Evolutionary conservation across 441 rosid genomes (phyloP), one percentile per base, ranked within the genome.

Genomic region (Gossypium gossypioides): DNA sequence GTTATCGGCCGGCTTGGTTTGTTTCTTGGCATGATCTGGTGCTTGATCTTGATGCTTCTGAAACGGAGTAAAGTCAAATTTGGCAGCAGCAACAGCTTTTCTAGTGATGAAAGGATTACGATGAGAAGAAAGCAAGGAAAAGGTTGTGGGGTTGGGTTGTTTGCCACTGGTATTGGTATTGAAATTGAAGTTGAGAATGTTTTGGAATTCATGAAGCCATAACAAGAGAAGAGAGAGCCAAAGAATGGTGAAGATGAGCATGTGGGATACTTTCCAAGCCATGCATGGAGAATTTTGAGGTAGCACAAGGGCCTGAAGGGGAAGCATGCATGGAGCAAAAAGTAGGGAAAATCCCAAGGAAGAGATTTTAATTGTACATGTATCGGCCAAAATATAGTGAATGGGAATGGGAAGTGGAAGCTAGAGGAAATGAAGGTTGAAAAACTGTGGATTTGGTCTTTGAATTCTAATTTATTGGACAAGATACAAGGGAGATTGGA

Each of bases 51-150:
- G 72, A 68, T 60, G 80, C 3, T 61, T 81, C 65, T 71, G 87
- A 70, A 89, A 90, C 6, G 90, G 86, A 9, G 84, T 57, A 87
- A 89, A 85, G 83, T 91, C 89, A 50, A 86, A 84, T 75, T 72
- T 80, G 60, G 81, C 78, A 4, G 85, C 79, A 42, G 13, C 57
- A 46, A 81, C 82, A 74, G 84, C 82, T 84, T 88, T 88, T 68
- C 93, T 81, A 56, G 56, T 78, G 52, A 70, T 78, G 37, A 78
- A 72, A 73, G 71, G 32, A 56, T 27, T 69, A 16, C 68, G 78
- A 4, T 27, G 25, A 19, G 48, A 42, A 32, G 40, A 46, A 52
- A 62, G 52, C 7, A 77, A 50, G 4, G 79, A 62, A 46, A 59
- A 48, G 34, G 24, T 57, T 8, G 0, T 71, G 73, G 16, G 74